A percentile compares a stretch with the other conserved stretches of the same genome.
Conservation (phyloP, 2,329 filamentous ascomycete species). For the Diplodia scrobiculata region DNA sequence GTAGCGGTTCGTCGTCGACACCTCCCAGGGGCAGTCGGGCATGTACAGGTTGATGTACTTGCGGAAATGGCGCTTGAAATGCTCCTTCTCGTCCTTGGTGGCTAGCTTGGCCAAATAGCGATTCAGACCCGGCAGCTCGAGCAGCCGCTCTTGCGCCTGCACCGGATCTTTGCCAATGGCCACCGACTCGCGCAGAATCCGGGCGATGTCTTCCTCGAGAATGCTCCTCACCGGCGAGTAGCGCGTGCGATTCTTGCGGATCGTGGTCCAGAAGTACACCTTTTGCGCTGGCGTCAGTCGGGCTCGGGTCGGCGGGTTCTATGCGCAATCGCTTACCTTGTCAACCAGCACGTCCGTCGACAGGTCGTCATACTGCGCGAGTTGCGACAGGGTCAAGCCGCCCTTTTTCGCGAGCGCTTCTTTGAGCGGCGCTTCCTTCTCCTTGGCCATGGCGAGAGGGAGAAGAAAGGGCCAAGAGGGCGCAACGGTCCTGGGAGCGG, state of each 20-base stretch:
- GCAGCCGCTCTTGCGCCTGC: constrained; percentile 70
- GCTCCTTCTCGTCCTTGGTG: constrained; percentile 77
- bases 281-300: constrained; percentile 43
- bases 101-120: constrained; percentile 70
- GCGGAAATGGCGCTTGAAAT: constrained; percentile 81
- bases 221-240: constrained; percentile 84
- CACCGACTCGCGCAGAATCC: constrained; percentile 64
- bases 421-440: constrained; percentile 47
- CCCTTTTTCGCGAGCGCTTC: constrained; percentile 62
- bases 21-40: constrained; percentile 92
- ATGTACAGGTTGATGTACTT: constrained; percentile 93
- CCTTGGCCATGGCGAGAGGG: constrained; percentile 21
- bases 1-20: constrained; percentile 91
- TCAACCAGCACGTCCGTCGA: constrained; percentile 93
- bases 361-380: constrained; percentile 93
- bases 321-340: constrained; percentile 66
- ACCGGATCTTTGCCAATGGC: constrained; percentile 72
- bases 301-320: neutral
- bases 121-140: constrained; percentile 71
- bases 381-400: constrained; percentile 78
- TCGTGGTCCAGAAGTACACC: constrained; percentile 95
- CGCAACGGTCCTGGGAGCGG: neutral
- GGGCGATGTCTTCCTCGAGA: constrained; percentile 63
- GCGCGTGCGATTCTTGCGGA: constrained; percentile 87
- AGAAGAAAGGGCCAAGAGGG: neutral